Evolutionary conservation across 2,329 filamentous ascomycete genomes (phyloP).

Genomic region (Aspergillus hortae): DNA sequence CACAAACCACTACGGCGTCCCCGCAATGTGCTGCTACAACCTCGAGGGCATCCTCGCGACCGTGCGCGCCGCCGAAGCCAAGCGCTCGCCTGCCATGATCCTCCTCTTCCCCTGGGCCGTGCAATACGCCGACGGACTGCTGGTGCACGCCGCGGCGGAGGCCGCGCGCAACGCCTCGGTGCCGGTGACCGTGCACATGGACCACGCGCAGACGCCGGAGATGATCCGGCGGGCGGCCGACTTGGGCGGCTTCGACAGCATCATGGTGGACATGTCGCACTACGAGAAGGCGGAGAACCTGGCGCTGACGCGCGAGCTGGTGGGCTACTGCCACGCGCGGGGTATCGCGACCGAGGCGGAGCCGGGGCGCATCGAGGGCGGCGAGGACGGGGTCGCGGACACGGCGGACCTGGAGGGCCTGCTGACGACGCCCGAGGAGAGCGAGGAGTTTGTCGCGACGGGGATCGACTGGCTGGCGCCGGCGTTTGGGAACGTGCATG

Average conservation of each 20-base stretch:
- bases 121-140: constrained; percentile 57
- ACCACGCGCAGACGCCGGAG: constrained; percentile 63
- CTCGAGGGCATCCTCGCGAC: constrained; percentile 67
- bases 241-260: constrained; percentile 63
- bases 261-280: constrained; percentile 77
- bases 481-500: constrained; percentile 74
- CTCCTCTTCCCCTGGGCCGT: constrained; percentile 73
- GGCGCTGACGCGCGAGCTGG: constrained; percentile 59
- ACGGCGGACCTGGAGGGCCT: constrained; percentile 60
- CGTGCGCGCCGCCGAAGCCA: constrained; percentile 65
- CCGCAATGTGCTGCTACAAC: constrained; percentile 65
- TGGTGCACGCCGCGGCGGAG: constrained; percentile 55
- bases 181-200: constrained; percentile 62
- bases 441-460: constrained; percentile 65
- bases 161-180: constrained; percentile 56
- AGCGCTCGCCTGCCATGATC: constrained; percentile 65
- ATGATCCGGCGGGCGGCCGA: constrained; percentile 60
- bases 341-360: constrained; percentile 70
- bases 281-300: constrained; percentile 69
- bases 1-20: constrained; percentile 55
- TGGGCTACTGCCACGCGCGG: constrained; percentile 59
- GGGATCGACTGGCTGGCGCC: constrained; percentile 73
- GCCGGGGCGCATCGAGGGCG: constrained; percentile 67
- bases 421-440: constrained; percentile 66
- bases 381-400: constrained; percentile 71